A percentile compares a stretch with the other conserved stretches of the same genome.
Evolutionary conservation across 805 yeast genomes (phyloP).

Genomic region (Teunomyces atbi): DNA sequence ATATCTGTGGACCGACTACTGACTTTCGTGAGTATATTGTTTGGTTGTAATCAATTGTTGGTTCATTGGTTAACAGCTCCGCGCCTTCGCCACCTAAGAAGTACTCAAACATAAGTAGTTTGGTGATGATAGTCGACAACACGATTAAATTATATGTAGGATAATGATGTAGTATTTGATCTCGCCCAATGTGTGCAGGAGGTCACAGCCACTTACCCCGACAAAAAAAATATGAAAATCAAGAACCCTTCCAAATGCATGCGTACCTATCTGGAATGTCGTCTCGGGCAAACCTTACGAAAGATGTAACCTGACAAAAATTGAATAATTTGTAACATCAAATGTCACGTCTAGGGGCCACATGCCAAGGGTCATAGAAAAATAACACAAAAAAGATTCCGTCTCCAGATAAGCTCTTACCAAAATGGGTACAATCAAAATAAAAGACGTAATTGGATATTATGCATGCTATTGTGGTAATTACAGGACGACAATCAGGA

Average conservation of each 20-base stretch:
- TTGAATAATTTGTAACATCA: not conserved
- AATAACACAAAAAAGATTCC: not conserved
- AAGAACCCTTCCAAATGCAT: not conserved
- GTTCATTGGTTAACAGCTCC: constrained; percentile 28
- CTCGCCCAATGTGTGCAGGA: not conserved
- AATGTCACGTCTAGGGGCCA: not conserved
- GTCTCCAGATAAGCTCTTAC: not conserved
- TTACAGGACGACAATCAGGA: not conserved
- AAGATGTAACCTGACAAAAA: not conserved
- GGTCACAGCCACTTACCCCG: not conserved
- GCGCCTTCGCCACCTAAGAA: constrained; percentile 13
- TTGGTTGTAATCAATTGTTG: constrained; percentile 33
- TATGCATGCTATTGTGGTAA: not conserved
- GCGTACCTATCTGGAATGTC: not conserved
- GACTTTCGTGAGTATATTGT: constrained; percentile 15
- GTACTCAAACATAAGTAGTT: constrained; percentile 9
- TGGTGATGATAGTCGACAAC: not conserved
- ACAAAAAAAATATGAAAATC: not conserved
- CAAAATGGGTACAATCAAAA: not conserved
- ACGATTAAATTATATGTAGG: constrained; percentile 1
- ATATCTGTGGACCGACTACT: not conserved
- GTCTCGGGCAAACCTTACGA: not conserved
- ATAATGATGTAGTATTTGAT: no score
- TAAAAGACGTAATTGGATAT: not conserved
- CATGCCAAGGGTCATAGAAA: not conserved